Evolutionary conservation across 108 stramenopile species (phyloP).

Genomic region (Parietichytrium sp.): DNA sequence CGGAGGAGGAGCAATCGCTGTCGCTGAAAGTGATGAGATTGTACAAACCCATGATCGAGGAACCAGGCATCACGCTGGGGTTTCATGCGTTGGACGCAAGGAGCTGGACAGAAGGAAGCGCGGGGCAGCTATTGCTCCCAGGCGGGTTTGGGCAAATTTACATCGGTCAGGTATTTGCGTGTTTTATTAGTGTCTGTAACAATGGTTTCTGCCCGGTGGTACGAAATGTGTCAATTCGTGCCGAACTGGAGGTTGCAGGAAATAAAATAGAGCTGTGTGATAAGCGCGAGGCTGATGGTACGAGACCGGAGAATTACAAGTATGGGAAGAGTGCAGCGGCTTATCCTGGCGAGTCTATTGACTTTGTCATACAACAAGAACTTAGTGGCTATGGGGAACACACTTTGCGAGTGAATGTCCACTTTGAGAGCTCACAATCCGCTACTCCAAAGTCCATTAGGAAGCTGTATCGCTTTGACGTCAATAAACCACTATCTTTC

Average conservation of each 20-base stretch:
- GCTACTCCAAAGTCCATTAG: not conserved
- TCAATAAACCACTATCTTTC: slow-evolving; percentile 9
- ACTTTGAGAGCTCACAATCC: not conserved
- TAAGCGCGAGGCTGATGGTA: not conserved
- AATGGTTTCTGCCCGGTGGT: not conserved
- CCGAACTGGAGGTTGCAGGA: slow-evolving; percentile 4
- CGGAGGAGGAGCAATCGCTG: slow-evolving; percentile 30
- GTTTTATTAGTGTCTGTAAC: slow-evolving; percentile 23
- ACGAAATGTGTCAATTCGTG: not conserved
- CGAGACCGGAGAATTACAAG: not conserved
- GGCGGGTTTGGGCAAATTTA: slow-evolving; percentile 7
- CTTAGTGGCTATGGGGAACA: not conserved
- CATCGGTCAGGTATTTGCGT: slow-evolving; percentile 15
- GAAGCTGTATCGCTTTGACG: not conserved
- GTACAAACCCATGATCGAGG: not conserved
- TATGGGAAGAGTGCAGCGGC: not conserved
- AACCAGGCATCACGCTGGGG: not conserved
- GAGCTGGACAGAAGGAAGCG: slow-evolving; percentile 7
- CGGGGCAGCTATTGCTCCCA: not conserved
- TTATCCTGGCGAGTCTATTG: not conserved
- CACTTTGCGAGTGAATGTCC: slow-evolving; percentile 18
- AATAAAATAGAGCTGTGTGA: not conserved
- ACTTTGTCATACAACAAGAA: not conserved
- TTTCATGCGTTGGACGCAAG: not conserved
- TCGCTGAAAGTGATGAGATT: slow-evolving; percentile 20